Base-by-base conservation (phyloP, 75 land plant genomes). In the Adiantum capillusveneris region DNA sequence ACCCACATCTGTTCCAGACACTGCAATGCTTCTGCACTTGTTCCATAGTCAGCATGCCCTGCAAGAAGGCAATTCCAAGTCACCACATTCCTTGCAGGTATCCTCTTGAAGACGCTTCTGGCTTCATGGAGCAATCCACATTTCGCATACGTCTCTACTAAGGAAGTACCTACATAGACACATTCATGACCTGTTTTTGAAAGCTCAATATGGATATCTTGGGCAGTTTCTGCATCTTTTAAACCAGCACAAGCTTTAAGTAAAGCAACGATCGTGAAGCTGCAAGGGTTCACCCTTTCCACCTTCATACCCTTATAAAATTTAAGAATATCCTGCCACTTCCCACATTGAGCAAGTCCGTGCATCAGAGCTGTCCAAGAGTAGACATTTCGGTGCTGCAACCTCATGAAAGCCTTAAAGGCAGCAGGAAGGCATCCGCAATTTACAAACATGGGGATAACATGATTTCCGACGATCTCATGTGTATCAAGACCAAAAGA, bases 1-100 rank as follows among this genome's bases (percentile, higher is more conserved):
- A 31, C 14, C 34, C 27, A 68, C 73, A 68, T 39, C 30, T 68
- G 60, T 17, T 63, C 53, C 9, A 78, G 51, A 25, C 55, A 44
- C 12, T 17, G 21, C 14, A 74, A 34, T 13, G 79, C 58, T 28
- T 75, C 29, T 39, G 64, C 22, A n/a, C 56, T 50, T 27, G 52
- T 46, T 22, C 63, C 67, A 44, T 41, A 29, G 12, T 65, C 29
- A 20, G 63, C 61, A 57, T 65, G 41, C 20, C 67, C 67, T 56
- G 60, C 25, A 27, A 65, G 36, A 26, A 57, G 24, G 17, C 45
- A 5, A 57, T 26, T 65, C 67, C 67, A 65, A 9, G 67, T 36
- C 16, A 65, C 20, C 28, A 57, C n/a, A 27, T 65, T 28, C 11
- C 62, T 14, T 16, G 21, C 28, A 0, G 67, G 63, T 43, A 65